Base-by-base conservation (phyloP, 1,284 basidiomycete genomes). In the Papiliotrema flavescens region DNA sequence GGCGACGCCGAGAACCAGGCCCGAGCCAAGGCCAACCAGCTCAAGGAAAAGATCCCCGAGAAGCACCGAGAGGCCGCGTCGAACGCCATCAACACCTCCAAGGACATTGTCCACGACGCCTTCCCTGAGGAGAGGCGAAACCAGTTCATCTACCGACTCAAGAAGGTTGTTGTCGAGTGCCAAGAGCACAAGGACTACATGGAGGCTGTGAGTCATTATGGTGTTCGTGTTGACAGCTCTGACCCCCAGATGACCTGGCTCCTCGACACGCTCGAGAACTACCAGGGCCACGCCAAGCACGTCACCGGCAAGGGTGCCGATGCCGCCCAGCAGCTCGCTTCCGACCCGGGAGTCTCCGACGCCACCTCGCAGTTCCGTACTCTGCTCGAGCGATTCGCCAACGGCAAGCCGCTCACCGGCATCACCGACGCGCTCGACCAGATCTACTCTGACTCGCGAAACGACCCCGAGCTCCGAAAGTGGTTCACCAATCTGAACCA, bases 181-280 rank as follows among this genome's bases (percentile, higher is more conserved):
- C 94, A 97, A 79, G 85, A 87, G 70, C 90, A 95, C 78, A 82
- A 86, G 56, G 89, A 95, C 70, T 97, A 96, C 77, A 89, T 93
- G 66, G 85, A 84, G 53, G 85, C 87, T 36, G 34, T 40, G 24
- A 49, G 47, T 49, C 6, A 3, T 13, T 23, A 23, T 6, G 6
- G n/a, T 20, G n/a, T n/a, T 49, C 36, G 9, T 8, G 19, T 7
- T 46, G 13, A 11, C 17, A 17, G 13, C 20, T 19, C 26, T 32
- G 32, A 6, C 32, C 20, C 6, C 6, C 45, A 47, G 45, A 83
- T 93, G 61, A 78, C 77, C 19, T 93, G 89, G 88, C 79, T 92
- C 36, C 79, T 93, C 44, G 78, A 80, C 49, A 80, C 82, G 55
- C 70, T 88, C n/a, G 83, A 86, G 69, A 84, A 88, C 69, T 97